phyloP scores from a whole-genome alignment of 768 basidiomycete species.

The Suillus subluteus region DNA sequence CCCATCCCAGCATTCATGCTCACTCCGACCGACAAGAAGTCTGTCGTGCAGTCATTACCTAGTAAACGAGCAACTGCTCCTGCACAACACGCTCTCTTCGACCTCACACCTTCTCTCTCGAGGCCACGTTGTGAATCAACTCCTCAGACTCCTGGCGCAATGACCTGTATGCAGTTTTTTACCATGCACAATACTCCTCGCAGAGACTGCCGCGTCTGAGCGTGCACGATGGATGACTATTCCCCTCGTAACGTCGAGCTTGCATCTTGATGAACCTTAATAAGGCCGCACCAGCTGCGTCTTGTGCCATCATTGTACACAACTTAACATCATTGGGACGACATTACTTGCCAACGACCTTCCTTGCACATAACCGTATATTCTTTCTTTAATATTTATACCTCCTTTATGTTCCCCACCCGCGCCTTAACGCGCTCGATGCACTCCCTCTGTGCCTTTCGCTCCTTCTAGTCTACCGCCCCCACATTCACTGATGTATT shows the following conservation, averaged over 20 bases:
- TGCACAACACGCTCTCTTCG: constrained; percentile 29
- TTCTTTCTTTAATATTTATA: constrained; percentile 19
- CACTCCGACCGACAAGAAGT: constrained; percentile 38
- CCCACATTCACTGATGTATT: constrained; percentile 21
- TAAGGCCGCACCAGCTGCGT: not conserved
- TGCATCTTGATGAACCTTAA: constrained; percentile 3
- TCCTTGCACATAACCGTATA: constrained; percentile 16
- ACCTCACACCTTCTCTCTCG: constrained; percentile 17
- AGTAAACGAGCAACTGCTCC: constrained; percentile 21
- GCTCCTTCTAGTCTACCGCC: constrained; percentile 2
- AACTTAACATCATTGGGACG: constrained; percentile 12
- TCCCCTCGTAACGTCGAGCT: not conserved
- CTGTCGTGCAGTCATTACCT: constrained; percentile 29
- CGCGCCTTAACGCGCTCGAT: constrained; percentile 10
- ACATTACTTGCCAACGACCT: constrained; percentile 13
- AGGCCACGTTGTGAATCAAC: constrained; percentile 19
- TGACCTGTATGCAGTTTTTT: constrained; percentile 57
- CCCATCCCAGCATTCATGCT: constrained; percentile 54
- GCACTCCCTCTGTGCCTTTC: constrained; percentile 9
- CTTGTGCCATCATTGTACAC: constrained; percentile 24
- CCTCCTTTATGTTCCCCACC: constrained; percentile 6
- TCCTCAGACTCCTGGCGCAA: constrained; percentile 32
- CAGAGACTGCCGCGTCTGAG: constrained; percentile 20
- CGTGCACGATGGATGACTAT: not conserved
- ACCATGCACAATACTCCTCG: constrained; percentile 42